phyloP scores from a whole-genome alignment of 2,329 filamentous ascomycete species.

The Colletotrichum acutatum region DNA sequence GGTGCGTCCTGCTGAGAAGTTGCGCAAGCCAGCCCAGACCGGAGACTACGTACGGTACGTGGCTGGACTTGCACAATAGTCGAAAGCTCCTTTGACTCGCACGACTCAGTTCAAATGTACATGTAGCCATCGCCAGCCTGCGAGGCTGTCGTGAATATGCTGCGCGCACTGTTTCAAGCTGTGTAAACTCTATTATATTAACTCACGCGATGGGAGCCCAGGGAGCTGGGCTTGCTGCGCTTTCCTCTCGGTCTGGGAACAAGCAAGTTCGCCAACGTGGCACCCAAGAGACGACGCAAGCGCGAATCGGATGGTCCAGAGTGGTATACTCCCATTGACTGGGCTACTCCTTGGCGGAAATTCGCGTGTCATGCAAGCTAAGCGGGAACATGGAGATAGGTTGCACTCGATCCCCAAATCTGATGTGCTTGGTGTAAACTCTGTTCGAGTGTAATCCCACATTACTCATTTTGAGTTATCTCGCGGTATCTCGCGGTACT shows the following conservation, averaged over 20 bases:
- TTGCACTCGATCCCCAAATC: background rate
- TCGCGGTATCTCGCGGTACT: background rate
- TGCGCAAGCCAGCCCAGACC: background rate
- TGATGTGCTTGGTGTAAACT: background rate
- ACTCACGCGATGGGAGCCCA: background rate
- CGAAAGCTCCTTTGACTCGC: background rate
- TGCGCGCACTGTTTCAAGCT: background rate
- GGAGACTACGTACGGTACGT: background rate
- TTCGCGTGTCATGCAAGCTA: background rate
- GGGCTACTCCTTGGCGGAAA: background rate
- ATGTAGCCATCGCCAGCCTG: background rate
- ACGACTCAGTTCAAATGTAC: constrained; percentile 6
- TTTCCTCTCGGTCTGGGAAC: background rate
- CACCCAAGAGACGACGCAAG: background rate
- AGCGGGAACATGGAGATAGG: background rate
- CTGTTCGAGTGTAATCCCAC: background rate
- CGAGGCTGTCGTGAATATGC: background rate
- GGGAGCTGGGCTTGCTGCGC: background rate
- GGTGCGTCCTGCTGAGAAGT: background rate
- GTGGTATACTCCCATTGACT: background rate
- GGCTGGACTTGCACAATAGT: background rate
- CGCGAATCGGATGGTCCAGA: background rate
- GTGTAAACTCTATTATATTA: constrained; percentile 9
- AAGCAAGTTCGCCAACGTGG: background rate
- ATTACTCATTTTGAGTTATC: background rate